These are phyloP conservation scores for Daldinia sp. DNA, from an alignment of 2,329 filamentous ascomycete species.

Conservation along the genomic window DNA sequence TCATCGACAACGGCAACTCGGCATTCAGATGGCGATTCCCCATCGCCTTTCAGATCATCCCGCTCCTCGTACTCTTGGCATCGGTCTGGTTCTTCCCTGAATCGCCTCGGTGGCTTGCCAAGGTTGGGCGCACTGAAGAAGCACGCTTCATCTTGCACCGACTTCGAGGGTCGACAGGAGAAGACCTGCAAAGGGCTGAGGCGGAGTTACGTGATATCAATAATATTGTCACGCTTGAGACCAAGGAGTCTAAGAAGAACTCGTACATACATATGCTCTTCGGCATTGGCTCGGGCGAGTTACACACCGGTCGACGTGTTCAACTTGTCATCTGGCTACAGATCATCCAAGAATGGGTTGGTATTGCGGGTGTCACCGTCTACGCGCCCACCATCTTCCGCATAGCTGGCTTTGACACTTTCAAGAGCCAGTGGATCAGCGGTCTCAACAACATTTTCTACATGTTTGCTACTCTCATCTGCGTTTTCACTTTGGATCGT, in stretches of 20 bases:
- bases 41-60: slow-evolving; percentile 76
- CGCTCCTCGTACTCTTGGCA: slow-evolving; percentile 67
- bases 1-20: slow-evolving; percentile 68
- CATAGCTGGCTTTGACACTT: slow-evolving; percentile 72
- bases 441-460: slow-evolving; percentile 65
- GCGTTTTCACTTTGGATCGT: slow-evolving; percentile 76
- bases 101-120: slow-evolving; percentile 75
- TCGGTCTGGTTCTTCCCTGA: slow-evolving; percentile 77
- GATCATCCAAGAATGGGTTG: slow-evolving; percentile 77
- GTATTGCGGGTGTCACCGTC: slow-evolving; percentile 76
- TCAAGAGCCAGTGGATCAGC: slow-evolving; percentile 73
- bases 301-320: slow-evolving; percentile 75
- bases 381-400: slow-evolving; percentile 71
- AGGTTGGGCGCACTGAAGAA: slow-evolving; percentile 74
- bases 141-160: slow-evolving; percentile 73
- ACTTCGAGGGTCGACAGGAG: slow-evolving; percentile 69
- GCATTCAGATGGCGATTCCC: slow-evolving; percentile 76
- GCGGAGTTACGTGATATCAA: slow-evolving; percentile 77
- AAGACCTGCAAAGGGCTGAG: slow-evolving; percentile 66
- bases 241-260: slow-evolving; percentile 67
- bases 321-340: slow-evolving; percentile 79
- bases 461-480: slow-evolving; percentile 74
- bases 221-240: slow-evolving; percentile 71
- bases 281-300: slow-evolving; percentile 71
- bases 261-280: slow-evolving; percentile 76